phyloP scores from a whole-genome alignment of 2,329 filamentous ascomycete species.

The Thyridium curvatum region DNA sequence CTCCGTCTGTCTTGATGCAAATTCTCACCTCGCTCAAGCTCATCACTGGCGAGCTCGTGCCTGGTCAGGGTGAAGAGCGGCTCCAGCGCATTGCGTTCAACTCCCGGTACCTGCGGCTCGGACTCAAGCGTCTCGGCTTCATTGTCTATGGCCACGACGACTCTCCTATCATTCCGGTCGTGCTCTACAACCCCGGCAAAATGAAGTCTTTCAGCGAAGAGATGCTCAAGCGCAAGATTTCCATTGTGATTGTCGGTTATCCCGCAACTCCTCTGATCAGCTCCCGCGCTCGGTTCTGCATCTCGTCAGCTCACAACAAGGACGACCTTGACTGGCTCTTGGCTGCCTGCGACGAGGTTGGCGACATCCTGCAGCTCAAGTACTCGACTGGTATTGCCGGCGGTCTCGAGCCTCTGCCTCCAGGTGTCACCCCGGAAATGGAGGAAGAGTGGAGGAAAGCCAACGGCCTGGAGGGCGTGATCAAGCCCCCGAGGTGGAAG shows the following conservation, averaged over 20 bases:
- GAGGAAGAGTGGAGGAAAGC: slow-evolving; percentile 62
- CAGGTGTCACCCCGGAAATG: slow-evolving; percentile 64
- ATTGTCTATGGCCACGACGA: slow-evolving; percentile 98
- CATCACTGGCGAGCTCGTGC: slow-evolving; percentile 80
- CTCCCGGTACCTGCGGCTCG: slow-evolving; percentile 94
- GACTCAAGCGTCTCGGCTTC: slow-evolving; percentile 91
- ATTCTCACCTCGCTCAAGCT: slow-evolving; percentile 82
- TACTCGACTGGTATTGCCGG: slow-evolving; percentile 95
- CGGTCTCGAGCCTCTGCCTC: slow-evolving; percentile 70
- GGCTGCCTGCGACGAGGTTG: slow-evolving; percentile 85
- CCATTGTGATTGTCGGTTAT: slow-evolving; percentile 94
- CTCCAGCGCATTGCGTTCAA: slow-evolving; percentile 96
- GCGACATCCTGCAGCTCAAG: slow-evolving; percentile 88
- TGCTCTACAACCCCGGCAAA: slow-evolving; percentile 97
- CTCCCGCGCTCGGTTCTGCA: slow-evolving; percentile 90
- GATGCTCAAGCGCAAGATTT: slow-evolving; percentile 97
- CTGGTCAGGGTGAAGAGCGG: slow-evolving; percentile 91
- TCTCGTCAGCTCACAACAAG: slow-evolving; percentile 95
- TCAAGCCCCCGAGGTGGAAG: slow-evolving; percentile 73
- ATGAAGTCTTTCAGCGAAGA: slow-evolving; percentile 98
- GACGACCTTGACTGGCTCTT: slow-evolving; percentile 91
- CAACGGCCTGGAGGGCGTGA: slow-evolving; percentile 63
- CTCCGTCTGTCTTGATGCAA: slow-evolving; percentile 84
- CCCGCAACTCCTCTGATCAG: slow-evolving; percentile 93
- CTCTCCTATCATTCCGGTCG: slow-evolving; percentile 89